Conservation (phyloP, 352 stramenopile genomes). For the Bremia lactucae region DNA sequence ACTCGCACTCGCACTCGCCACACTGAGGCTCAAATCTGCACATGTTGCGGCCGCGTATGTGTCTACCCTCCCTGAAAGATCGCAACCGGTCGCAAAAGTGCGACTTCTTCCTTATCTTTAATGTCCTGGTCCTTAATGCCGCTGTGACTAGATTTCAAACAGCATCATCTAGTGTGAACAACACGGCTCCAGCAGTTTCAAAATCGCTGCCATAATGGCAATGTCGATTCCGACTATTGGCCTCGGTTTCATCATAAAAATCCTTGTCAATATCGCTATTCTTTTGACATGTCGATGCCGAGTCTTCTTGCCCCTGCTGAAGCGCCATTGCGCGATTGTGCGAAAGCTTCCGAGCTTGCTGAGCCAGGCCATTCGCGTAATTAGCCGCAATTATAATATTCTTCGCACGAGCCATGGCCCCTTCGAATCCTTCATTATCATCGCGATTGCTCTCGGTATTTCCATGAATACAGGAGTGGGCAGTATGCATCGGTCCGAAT, state of each 20-base stretch:
- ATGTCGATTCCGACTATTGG: conserved; percentile 22
- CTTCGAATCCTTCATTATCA: conserved; percentile 24
- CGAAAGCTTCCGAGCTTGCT: conserved; percentile 60
- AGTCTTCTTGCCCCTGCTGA: conserved; percentile 47
- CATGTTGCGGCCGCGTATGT: too few species aligned
- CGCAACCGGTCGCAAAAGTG: too few species aligned
- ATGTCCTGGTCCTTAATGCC: too few species aligned
- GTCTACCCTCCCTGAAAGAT: too few species aligned
- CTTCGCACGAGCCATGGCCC: conserved; percentile 34
- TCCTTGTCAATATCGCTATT: conserved; percentile 14
- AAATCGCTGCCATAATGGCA: conserved; percentile 12
- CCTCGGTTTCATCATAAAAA: conserved; percentile 9
- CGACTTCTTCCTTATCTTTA: too few species aligned
- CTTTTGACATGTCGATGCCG: conserved; percentile 18
- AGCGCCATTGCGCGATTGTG: conserved; percentile 53
- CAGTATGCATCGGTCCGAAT: conserved; percentile 4
- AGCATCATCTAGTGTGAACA: too few species aligned
- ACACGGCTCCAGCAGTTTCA: conserved; percentile 9
- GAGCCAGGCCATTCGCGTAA: conserved; percentile 53
- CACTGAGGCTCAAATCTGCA: too few species aligned
- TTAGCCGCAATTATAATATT: conserved; percentile 55
- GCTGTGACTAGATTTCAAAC: too few species aligned
- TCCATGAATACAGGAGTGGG: conserved; percentile 12
- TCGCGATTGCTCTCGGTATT: conserved; percentile 15
- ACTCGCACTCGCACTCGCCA: too few species aligned